Base-by-base conservation (phyloP, 176 grass and related monocot genomes). In the Lolium rigidum region DNA sequence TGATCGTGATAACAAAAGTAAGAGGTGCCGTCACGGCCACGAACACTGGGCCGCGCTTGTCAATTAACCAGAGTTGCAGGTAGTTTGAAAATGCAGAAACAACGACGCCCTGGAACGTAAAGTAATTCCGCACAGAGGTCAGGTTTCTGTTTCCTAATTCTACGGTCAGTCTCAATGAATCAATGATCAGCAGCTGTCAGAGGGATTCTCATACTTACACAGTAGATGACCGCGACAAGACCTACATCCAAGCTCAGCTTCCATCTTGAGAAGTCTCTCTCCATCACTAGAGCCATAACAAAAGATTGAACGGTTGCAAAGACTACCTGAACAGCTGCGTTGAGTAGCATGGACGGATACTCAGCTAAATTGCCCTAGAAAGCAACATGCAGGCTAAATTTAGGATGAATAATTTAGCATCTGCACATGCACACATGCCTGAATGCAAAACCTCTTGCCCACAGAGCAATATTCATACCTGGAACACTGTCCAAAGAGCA, bases 201-300 rank as follows among this genome's bases (percentile, higher is more conserved):
- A 10, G 2, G 13, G 11, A 69, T 82, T 18, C 8, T 38, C 37
- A 49, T 60, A 72, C 68, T 71, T 90, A 88, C 86, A 59, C 59
- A 77, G 64, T 91, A 95, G 10, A 89, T 3, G 7, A 89, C 64
- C 0, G 84, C 51, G 3, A 87, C 51, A 68, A 91, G 91, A 7
- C 76, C 14, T 57, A 93, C 21, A 74, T 91, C 64, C 18, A 89
- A 76, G 9, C 62, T 18, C 38, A 95, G 59, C 82, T 91, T 93
- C 88, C 91, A 95, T 73, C 78, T 82, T 56, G 94, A 91, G 21
- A 93, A 85, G 55, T 91, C 91, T 60, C 94, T 89, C 79, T 93
- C 91, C 61, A 93, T 69, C 16, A 74, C 74, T 47, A 93, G 46
- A 71, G 89, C 86, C 9, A 93, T 87, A n/a, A 95, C 83, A 87